Percentiles rank a stretch among this genome's conserved stretches.
phyloP scores from a whole-genome alignment of 2,329 filamentous ascomycete genomes.

The Ophiostoma perfectum region DNA sequence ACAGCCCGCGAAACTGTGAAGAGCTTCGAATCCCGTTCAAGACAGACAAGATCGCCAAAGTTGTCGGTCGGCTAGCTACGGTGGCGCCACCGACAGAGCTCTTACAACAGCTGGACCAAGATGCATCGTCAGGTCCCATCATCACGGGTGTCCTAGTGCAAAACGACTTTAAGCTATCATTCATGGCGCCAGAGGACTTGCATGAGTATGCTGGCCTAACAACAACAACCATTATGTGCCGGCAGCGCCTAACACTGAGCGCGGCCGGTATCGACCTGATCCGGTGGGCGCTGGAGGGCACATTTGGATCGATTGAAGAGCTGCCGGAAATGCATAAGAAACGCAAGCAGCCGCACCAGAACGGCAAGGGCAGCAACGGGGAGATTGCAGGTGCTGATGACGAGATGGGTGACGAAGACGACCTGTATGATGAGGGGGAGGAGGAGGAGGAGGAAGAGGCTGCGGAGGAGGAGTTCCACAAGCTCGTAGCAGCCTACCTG shows the following conservation, averaged over 20 bases:
- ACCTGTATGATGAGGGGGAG: conserved; percentile 45
- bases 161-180: conserved; percentile 92
- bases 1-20: conserved; percentile 89
- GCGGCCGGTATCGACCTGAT: conserved; percentile 88
- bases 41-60: conserved; percentile 90
- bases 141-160: conserved; percentile 90
- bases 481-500: conserved; percentile 55
- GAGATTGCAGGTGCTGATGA: conserved; percentile 24
- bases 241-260: conserved; percentile 80
- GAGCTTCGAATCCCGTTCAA: conserved; percentile 93
- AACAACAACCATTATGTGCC: conserved; percentile 89
- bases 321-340: conserved; percentile 49
- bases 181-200: conserved; percentile 95
- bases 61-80: conserved; percentile 86
- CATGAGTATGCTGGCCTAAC: conserved; percentile 95
- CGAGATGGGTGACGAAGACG: conserved; percentile 26
- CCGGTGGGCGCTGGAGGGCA: conserved; percentile 88
- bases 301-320: conserved; percentile 80
- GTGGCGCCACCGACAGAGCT: conserved; percentile 58
- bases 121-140: conserved; percentile 42
- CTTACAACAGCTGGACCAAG: conserved; percentile 1
- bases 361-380: conserved; percentile 23
- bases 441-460: conserved; percentile 30
- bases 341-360: not conserved
- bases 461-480: conserved; percentile 59